Conservation (phyloP, 257 asterid species). For the Nicotiana attenuata region DNA sequence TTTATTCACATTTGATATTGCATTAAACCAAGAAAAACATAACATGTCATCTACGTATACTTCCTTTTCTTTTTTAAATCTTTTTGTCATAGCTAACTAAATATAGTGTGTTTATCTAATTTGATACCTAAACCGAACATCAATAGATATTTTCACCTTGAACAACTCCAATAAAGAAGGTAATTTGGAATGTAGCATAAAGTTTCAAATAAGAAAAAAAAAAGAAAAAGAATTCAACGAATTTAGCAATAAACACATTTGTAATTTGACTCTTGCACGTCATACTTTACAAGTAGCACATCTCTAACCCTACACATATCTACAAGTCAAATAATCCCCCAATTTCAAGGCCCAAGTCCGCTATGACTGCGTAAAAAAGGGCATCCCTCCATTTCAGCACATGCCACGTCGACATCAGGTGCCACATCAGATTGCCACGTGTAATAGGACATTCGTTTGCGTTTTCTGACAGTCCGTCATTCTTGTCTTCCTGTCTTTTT, state of each 20-base stretch:
- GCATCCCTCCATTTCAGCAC: neutral
- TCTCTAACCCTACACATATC: neutral
- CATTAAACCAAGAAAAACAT: no score
- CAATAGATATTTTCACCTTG: no score
- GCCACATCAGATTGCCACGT: neutral
- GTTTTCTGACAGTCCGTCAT: neutral
- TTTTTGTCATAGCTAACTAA: no score
- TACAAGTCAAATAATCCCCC: conserved; percentile 1
- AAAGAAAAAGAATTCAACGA: neutral
- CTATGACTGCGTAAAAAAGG: neutral
- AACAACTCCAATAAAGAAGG: no score
- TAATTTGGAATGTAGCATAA: no score
- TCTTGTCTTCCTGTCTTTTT: neutral
- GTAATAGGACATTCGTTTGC: neutral
- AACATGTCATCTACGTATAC: no score
- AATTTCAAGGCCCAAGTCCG: neutral
- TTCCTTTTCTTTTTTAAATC: no score
- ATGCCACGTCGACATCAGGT: neutral
- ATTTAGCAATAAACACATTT: neutral
- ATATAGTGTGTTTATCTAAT: no score
- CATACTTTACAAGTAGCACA: neutral
- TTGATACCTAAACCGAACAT: no score
- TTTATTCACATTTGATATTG: no score
- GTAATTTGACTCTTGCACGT: neutral
- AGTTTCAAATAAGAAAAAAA: neutral